phyloP scores from a whole-genome alignment of 805 yeast species.

The Kregervanrija pseudodelftensis region DNA sequence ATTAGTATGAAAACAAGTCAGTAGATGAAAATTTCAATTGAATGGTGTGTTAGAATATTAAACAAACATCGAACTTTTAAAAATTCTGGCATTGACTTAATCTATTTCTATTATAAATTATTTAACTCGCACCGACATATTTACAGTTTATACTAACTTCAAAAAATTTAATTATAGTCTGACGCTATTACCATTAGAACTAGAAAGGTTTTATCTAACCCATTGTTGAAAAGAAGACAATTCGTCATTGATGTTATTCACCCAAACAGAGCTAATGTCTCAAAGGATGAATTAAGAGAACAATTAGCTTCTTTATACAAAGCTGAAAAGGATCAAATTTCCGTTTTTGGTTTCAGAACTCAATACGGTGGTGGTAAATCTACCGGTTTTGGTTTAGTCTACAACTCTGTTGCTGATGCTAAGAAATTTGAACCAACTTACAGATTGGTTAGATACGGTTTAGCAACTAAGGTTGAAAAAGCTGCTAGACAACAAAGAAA shows the following conservation, averaged over 20 bases:
- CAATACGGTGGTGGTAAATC: constrained; percentile 99
- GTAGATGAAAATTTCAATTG: too few relatives aligned
- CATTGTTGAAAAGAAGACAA: constrained; percentile 98
- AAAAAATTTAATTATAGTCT: constrained; percentile 47
- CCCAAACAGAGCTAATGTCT: constrained; percentile 98
- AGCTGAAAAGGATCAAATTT: constrained; percentile 62
- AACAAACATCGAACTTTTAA: too few relatives aligned
- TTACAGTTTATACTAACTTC: constrained; percentile 13
- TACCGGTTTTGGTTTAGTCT: constrained; percentile 97
- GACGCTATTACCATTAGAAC: constrained; percentile 99
- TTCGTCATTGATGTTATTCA: constrained; percentile 98
- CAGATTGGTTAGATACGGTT: constrained; percentile 99
- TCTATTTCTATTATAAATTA: not conserved
- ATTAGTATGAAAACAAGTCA: too few relatives aligned
- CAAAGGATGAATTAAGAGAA: constrained; percentile 97
- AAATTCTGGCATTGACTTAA: not conserved
- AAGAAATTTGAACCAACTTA: constrained; percentile 98
- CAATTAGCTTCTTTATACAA: constrained; percentile 54
- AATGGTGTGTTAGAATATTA: too few relatives aligned
- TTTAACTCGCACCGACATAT: not conserved
- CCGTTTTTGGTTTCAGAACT: constrained; percentile 99
- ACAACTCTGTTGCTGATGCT: constrained; percentile 96
- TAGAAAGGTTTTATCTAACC: constrained; percentile 98
- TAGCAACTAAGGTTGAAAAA: constrained; percentile 93
- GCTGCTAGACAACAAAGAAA: constrained; percentile 99